Base-by-base conservation (phyloP, 2,329 filamentous ascomycete species). In the Aureobasidium subglaciale region DNA sequence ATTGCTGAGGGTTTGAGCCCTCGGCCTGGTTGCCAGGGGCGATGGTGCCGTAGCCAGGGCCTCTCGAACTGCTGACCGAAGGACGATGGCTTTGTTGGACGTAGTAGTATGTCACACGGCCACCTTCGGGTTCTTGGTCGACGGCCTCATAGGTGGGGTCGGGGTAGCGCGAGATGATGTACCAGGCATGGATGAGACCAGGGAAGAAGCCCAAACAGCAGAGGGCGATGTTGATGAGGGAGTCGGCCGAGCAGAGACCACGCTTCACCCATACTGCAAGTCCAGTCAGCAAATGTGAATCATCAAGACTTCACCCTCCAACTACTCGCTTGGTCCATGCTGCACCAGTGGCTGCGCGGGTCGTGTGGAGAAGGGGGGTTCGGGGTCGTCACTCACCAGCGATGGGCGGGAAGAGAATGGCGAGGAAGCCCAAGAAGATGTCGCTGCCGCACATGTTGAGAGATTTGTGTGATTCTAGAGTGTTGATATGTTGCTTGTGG, bases 131-230 rank as follows among this genome's bases (percentile, higher is more conserved):
- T 34, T 72, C 69, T 63, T 88, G 82, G 72, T 93, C 90, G 56
- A 77, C 71, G 54, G 75, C 69, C 60, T 86, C 82, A 70, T 85
- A 78, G 37, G 80, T 73, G 63, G 75, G 72, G 59, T 96, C 92
- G 57, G 93, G 93, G 70, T 86, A 88, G 68, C 88, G 87, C 65
- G 88, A 82, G 73, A 99, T 96, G 72, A 97, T 95, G 79, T 97
- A 99, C 92, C 93, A 97, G 60, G 91, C 83, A 75, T 99, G 93
- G 2, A 99, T 76, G 48, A 97, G 86, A 59, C 92, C 92, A 18
- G 92, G 92, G 58, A 97, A 72, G 65, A 73, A 68, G 60, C 68
- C 71, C 57, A 73, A 69, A 59, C 67, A 70, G 69, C 87, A 93
- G 65, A 97, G 89, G 43, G 91, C 86, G 71, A 97, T 85, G 77